Conservation (phyloP, 1,284 basidiomycete genomes). For the Chondrostereum purpureum region DNA sequence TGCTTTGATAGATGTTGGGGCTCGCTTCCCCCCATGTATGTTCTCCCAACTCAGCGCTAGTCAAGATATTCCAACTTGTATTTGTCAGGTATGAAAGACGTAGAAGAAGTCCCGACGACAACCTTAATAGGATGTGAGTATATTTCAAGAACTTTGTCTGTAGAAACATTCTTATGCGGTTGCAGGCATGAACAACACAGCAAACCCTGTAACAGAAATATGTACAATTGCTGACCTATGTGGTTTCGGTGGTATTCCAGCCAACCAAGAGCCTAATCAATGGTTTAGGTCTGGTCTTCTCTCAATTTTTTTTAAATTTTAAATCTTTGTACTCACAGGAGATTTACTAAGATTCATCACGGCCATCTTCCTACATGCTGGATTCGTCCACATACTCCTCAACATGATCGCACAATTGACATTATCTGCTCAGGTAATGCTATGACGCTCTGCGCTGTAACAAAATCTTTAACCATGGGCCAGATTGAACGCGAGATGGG, state of each 20-base stretch:
- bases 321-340: too few relatives aligned
- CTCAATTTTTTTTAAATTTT: too few relatives aligned
- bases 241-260: slow-evolving; percentile 64
- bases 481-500: slow-evolving; percentile 87
- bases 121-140: slow-evolving; percentile 60
- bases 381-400: slow-evolving; percentile 80
- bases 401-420: slow-evolving; percentile 88
- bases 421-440: slow-evolving; percentile 65
- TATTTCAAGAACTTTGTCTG: neutral
- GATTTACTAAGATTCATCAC: slow-evolving; percentile 60
- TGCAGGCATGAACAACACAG: slow-evolving; percentile 68
- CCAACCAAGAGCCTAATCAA: slow-evolving; percentile 68
- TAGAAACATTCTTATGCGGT: slow-evolving; percentile 10
- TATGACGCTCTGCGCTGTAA: slow-evolving; percentile 6
- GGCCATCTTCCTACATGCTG: slow-evolving; percentile 88
- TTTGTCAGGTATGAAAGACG: slow-evolving; percentile 64
- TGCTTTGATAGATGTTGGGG: slow-evolving; percentile 85
- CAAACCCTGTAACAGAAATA: slow-evolving; percentile 59
- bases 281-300: slow-evolving; percentile 74
- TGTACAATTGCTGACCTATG: slow-evolving; percentile 84
- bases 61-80: neutral
- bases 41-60: neutral
- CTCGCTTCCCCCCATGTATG: slow-evolving; percentile 78
- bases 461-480: slow-evolving; percentile 3
- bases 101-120: slow-evolving; percentile 54